phyloP scores from a whole-genome alignment of 768 basidiomycete genomes.

The Phallus indusiatus region DNA sequence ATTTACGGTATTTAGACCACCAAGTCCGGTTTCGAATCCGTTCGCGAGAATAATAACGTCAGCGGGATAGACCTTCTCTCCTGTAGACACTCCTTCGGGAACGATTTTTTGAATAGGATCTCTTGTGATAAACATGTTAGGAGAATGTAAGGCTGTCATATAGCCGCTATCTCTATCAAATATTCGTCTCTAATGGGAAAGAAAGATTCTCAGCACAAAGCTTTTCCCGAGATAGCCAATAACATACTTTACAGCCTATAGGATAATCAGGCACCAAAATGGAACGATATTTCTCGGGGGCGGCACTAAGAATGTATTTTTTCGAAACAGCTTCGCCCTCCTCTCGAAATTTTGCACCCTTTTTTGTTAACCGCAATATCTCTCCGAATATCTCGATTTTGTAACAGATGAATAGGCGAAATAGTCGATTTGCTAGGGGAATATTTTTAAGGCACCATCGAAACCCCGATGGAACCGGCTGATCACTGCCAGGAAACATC shows the following conservation, averaged over 20 bases:
- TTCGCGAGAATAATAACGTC: constrained; percentile 18
- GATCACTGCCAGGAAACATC: constrained; percentile 2
- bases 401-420: background rate
- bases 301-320: background rate
- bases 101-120: constrained; percentile 10
- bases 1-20: background rate
- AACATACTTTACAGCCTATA: constrained; percentile 13
- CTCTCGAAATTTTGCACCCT: background rate
- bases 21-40: background rate
- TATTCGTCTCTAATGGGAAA: constrained; percentile 13
- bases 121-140: constrained; percentile 13
- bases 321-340: constrained; percentile 4
- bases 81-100: constrained; percentile 11
- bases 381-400: background rate
- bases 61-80: constrained; percentile 10
- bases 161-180: constrained; percentile 14
- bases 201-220: background rate
- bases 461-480: background rate
- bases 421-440: background rate
- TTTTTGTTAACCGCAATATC: background rate
- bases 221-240: background rate
- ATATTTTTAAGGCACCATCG: constrained; percentile 5
- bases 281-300: background rate
- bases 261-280: constrained; percentile 8
- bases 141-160: constrained; percentile 8